Base-by-base conservation (phyloP, 2,329 filamentous ascomycete genomes). In the Sphaceloma murrayae region DNA sequence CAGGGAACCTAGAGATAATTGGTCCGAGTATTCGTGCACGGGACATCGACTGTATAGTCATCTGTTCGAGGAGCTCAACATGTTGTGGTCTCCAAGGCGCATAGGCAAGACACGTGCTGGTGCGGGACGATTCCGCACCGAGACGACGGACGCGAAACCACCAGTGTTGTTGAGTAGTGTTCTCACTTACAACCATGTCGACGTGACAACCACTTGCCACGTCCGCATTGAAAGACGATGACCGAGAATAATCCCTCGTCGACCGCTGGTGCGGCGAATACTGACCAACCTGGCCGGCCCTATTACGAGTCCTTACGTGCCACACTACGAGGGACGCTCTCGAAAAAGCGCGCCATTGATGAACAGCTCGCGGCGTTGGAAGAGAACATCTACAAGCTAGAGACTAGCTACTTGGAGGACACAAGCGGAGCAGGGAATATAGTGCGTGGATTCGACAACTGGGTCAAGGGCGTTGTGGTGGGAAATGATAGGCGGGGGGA, bases 361-460 rank as follows among this genome's bases (percentile, higher is more conserved):
- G 74, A 62, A 16, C 54, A 59, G 36, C 48, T 62, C 11, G 54
- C 58, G 6, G 49, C 51, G 10, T 64, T 80, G 47, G 91, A 98
- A 68, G 85, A 94, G 39, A 74, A 76, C 52, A 96, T 98, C 55
- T 79, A 75, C 59, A 78, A 82, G 51, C 82, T 85, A 57, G 91
- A 98, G 63, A 78, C 80, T 47, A 74, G 80, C 13, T 98, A 98
- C 62, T 78, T 98, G 42, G 89, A 96, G 62, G 86, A 86, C 56
- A 93, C 87, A 3, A 81, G 80, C 10, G 78, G 73, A 54, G 75
- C 76, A 14, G 91, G 91, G 33, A 98, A 98, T 67, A 96, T 98
- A 59, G 89, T 98, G 61, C 87, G 85, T 38, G 91, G 91, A 16
- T 98, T 98, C 63, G 91, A 98, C 63, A 93, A 87, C 60, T 98